phyloP scores from a whole-genome alignment of 2,329 filamentous ascomycete species.

The Pestalotiopsis sp. region DNA sequence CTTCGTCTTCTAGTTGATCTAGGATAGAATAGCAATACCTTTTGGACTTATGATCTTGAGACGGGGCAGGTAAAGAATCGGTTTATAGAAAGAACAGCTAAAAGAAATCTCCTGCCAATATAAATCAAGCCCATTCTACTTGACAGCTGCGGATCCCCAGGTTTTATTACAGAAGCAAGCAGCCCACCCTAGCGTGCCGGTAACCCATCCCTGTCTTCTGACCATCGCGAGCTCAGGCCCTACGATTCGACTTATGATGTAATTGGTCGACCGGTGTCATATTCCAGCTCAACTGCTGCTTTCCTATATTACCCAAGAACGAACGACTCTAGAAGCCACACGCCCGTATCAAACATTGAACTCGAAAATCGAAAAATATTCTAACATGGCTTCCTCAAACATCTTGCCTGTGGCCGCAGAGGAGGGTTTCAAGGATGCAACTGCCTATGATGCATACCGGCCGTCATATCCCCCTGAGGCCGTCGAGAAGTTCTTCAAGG shows the following conservation, averaged over 20 bases:
- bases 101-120: background rate
- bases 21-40: no score
- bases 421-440: constrained; percentile 69
- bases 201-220: background rate
- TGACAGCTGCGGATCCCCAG: background rate
- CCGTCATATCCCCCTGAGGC: constrained; percentile 67
- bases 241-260: constrained; percentile 3
- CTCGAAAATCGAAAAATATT: background rate
- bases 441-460: constrained; percentile 68
- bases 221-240: background rate
- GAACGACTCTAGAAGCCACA: no score
- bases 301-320: background rate
- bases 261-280: background rate
- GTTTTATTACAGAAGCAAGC: background rate
- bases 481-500: constrained; percentile 59
- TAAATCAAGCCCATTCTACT: background rate
- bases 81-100: background rate
- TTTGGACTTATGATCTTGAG: no score
- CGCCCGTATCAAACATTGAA: no score
- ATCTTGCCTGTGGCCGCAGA: constrained; percentile 36
- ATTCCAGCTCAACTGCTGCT: background rate
- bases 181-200: background rate
- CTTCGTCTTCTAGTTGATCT: no score
- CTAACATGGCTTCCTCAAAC: constrained; percentile 10
- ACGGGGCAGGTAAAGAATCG: background rate